Evolutionary conservation across 2,329 filamentous ascomycete species (phyloP), one percentile per base, ranked within the genome.

Genomic region (Westerdykella ornata): DNA sequence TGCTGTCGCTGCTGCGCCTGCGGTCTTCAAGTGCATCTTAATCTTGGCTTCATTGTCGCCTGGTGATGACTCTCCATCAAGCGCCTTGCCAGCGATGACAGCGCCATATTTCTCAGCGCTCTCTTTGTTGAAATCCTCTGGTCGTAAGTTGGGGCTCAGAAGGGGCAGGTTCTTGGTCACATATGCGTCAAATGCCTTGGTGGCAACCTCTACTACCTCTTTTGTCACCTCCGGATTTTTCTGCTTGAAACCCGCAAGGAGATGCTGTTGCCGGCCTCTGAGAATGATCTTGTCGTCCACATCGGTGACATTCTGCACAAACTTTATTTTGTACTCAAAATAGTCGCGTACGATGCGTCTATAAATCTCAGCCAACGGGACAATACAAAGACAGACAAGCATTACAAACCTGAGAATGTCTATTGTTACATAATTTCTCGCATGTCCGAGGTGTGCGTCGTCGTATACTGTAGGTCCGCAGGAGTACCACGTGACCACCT

Each of bases 281-380:
- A 82, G 62, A 47, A 81, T 81, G 56, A 81, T 85, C 73, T 81
- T 66, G 52, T 67, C 65, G 29, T 68, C 63, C 4, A 68, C 61
- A 46, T 68, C 88, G 19, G 88, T 94, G 48, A 92, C 88, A 68
- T 94, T 94, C 83, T 94, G 92, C 51, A 94, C 85, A 68, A 94
- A 94, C 45, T 82, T 80, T 51, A 95, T 79, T 32, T 88, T 72
- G 65, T 85, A 92, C 46, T 80, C 79, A 63, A 94, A 94, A 68
- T 92, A 90, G 64, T 90, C 81, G 57, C 77, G 73, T 66, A 94
- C 69, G 54, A 94, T 86, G 56, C 88, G 81, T 46, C 88, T 78
- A 4, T 6, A n/a, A 6, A 20, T n/a, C 11, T 36, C 5, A 22
- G 9, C 34, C 6, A 8, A 14, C 9, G 17, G 34, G 15, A 6